Evolutionary conservation across 208 protist genomes (phyloP).

Genomic region (Crithidia bombi): DNA sequence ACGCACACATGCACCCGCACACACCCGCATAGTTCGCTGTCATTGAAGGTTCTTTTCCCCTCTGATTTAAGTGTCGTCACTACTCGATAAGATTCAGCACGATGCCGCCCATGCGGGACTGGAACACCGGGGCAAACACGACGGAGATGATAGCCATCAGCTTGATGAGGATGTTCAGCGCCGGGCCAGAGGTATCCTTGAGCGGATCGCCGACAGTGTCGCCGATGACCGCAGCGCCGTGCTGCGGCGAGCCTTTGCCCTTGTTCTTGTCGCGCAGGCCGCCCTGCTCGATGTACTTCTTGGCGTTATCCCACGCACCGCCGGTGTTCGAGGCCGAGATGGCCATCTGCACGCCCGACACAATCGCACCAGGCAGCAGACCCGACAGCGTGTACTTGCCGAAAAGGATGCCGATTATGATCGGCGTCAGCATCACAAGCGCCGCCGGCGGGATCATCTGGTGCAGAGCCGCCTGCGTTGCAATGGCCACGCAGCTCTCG

Average conservation of each 20-base stretch:
- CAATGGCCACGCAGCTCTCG: slow-evolving; percentile 92
- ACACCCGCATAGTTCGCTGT: not conserved
- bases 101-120: slow-evolving; percentile 81
- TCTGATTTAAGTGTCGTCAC: not conserved
- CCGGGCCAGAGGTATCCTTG: slow-evolving; percentile 96
- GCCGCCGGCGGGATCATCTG: slow-evolving; percentile 95
- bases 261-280: slow-evolving; percentile 86
- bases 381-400: slow-evolving; percentile 92
- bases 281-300: slow-evolving; percentile 97
- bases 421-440: slow-evolving; percentile 93
- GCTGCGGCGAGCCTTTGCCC: slow-evolving; percentile 91
- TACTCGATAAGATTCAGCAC: slow-evolving; percentile 65
- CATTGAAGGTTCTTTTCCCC: slow-evolving; percentile 2
- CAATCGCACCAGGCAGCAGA: slow-evolving; percentile 89
- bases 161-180: slow-evolving; percentile 97
- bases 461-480: slow-evolving; percentile 88
- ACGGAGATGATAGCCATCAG: slow-evolving; percentile 96
- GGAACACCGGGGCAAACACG: slow-evolving; percentile 90
- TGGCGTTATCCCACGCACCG: slow-evolving; percentile 98
- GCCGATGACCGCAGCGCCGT: slow-evolving; percentile 96
- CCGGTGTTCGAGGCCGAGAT: slow-evolving; percentile 95
- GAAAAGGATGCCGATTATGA: slow-evolving; percentile 92
- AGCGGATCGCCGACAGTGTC: slow-evolving; percentile 98
- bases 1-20: slow-evolving; percentile 1
- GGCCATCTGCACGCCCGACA: slow-evolving; percentile 94